phyloP scores from a whole-genome alignment of 2,329 filamentous ascomycete genomes.

The Cladobotryum mycophilum region DNA sequence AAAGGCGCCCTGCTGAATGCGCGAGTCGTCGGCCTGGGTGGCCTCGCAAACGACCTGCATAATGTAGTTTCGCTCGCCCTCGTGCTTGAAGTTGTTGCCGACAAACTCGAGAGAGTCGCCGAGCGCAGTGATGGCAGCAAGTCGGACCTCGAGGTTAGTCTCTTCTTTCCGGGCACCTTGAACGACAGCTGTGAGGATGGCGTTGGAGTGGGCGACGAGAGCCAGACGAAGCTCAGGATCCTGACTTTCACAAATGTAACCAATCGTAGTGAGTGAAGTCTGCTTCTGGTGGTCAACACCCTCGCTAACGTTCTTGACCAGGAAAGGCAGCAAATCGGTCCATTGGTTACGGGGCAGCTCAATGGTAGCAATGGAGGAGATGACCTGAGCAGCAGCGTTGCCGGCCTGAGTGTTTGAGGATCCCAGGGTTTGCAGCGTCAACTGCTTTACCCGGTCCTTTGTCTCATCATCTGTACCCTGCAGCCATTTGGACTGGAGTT shows the following conservation, averaged over 20 bases:
- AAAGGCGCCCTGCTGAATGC: constrained; percentile 93
- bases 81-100: constrained; percentile 96
- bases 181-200: constrained; percentile 94
- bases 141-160: constrained; percentile 80
- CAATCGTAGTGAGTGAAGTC: constrained; percentile 89
- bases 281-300: constrained; percentile 88
- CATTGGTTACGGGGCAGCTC: constrained; percentile 91
- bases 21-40: constrained; percentile 83
- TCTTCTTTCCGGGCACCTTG: constrained; percentile 97
- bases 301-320: constrained; percentile 89
- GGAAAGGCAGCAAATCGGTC: constrained; percentile 79
- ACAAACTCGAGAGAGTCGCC: constrained; percentile 98
- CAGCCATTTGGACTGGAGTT: constrained; percentile 91
- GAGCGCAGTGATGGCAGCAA: constrained; percentile 87
- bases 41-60: constrained; percentile 99
- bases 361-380: constrained; percentile 89
- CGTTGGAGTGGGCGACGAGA: constrained; percentile 84
- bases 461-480: constrained; percentile 73
- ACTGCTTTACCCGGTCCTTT: constrained; percentile 81
- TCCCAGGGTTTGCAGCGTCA: constrained; percentile 80
- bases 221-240: constrained; percentile 78
- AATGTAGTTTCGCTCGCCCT: constrained; percentile 98
- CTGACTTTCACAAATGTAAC: constrained; percentile 95
- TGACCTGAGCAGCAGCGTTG: constrained; percentile 86
- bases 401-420: constrained; percentile 78